Evolutionary conservation across 306 rosid species (phyloP).

Genomic region (Spatholobus suberectus): DNA sequence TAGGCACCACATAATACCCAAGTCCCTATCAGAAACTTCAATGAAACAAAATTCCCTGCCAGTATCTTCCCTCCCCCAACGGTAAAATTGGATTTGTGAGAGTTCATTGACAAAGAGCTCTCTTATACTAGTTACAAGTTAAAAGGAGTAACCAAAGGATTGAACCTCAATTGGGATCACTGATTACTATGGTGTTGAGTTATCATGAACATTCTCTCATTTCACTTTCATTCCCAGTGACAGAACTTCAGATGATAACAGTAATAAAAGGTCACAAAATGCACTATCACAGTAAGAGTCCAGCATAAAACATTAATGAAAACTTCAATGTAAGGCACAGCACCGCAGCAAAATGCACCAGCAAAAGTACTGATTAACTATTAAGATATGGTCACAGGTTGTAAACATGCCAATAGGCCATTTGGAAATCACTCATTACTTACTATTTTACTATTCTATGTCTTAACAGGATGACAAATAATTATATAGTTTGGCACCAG

Average conservation of each 20-base stretch:
- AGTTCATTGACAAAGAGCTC: conserved; percentile 15
- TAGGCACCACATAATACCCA: too few species aligned
- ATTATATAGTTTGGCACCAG: background rate
- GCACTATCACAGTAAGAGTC: background rate
- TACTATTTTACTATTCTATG: background rate
- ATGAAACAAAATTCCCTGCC: background rate
- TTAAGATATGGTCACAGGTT: background rate
- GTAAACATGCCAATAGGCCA: background rate
- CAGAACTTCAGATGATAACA: background rate
- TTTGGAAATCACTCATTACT: background rate
- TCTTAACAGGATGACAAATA: background rate
- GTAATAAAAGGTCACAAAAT: background rate
- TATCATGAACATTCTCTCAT: background rate
- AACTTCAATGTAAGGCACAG: background rate
- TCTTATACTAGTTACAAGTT: background rate
- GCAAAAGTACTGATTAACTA: background rate
- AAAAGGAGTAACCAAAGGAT: background rate
- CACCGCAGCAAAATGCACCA: background rate
- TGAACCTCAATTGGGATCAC: background rate
- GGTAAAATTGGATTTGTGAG: background rate
- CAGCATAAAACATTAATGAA: background rate
- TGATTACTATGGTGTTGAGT: background rate
- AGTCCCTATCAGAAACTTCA: too few species aligned
- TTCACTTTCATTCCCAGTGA: background rate
- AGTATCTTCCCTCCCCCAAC: background rate